Conservation (phyloP, 2,329 filamentous ascomycete genomes). For the Rasamsonia emersonii region DNA sequence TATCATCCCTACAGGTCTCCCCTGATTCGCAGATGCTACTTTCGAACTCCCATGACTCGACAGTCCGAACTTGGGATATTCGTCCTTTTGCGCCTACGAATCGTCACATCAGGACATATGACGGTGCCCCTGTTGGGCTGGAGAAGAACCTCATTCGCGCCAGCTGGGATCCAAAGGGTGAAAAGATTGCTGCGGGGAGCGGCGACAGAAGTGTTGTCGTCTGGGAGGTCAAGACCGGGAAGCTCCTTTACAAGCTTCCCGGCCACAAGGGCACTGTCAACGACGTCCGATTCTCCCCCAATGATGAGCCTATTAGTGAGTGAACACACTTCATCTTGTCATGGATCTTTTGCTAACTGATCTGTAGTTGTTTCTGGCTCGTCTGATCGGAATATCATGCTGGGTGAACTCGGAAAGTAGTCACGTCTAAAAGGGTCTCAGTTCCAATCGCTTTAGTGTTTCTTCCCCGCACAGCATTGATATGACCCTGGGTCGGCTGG, state of each 20-base stretch:
- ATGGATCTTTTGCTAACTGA: conserved; percentile 12
- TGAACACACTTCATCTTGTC: conserved; percentile 17
- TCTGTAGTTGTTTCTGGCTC: conserved; percentile 71
- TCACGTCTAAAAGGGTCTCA: conserved; percentile 1
- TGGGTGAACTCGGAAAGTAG: conserved; percentile 69
- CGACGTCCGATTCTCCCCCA: conserved; percentile 81
- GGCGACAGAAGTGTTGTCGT: conserved; percentile 86
- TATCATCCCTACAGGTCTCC: conserved; percentile 84
- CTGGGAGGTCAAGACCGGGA: conserved; percentile 83
- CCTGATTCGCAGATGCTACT: conserved; percentile 85
- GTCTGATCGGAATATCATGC: conserved; percentile 75
- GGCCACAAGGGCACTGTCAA: conserved; percentile 95
- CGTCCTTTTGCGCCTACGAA: conserved; percentile 87
- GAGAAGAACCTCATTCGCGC: conserved; percentile 88
- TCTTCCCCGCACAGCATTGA: not conserved
- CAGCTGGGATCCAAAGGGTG: conserved; percentile 81
- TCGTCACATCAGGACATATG: conserved; percentile 76
- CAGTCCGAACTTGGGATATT: conserved; percentile 92
- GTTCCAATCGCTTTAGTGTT: not conserved
- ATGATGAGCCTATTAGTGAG: conserved; percentile 80
- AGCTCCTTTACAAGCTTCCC: conserved; percentile 86
- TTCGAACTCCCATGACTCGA: conserved; percentile 90
- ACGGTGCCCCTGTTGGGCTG: conserved; percentile 77
- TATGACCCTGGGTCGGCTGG: conserved; percentile 1
- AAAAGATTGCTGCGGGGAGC: conserved; percentile 79